Base-by-base conservation (phyloP, 164 flowering plant species). In the grape (Vitis vinifera) region DNA sequence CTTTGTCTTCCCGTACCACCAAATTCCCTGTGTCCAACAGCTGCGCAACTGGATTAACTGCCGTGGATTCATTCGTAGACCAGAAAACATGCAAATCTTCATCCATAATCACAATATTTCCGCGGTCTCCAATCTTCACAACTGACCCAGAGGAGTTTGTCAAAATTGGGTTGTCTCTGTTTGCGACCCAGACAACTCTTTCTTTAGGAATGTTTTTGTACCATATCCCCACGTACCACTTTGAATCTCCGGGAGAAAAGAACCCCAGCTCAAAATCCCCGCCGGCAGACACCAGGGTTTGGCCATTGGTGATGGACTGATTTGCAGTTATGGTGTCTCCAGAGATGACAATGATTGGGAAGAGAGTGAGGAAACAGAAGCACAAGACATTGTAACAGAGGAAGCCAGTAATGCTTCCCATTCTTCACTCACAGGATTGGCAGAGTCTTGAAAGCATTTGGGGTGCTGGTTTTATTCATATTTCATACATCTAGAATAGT, bases 161-260 rank as follows among this genome's bases (percentile, higher is more conserved):
- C 44, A 6, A 62, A 27, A 87, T 30, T 55, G 93, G 90, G 64
- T 7, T 55, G 74, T 79, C 81, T 73, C 90, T 75, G 81, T 87
- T 89, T 4, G 93, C 91, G 1, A 87, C 87, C 91, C 93, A 89
- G 1, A 87, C 84, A 6, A 73, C 67, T 0, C 81, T 75, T 62
- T n/a, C 65, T 2, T 19, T 48, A 0, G 77, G 48, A 9, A 79
- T 65, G 10, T 75, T 70, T 59, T 75, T 76, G 79, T 79, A 86
- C 84, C 83, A 79, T 12, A 86, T 79, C 0, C 84, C 90, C 3
- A 86, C 23, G 50, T 84, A 86, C 68, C 79, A 69, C 10, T 65
- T 48, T 10, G 82, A 65, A 60, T 57, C 67, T 7, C 62, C 63
- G 0, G 68, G 69, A 9, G 50, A 3, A 80, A 86, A 86, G 76